phyloP scores from a whole-genome alignment of 1,284 basidiomycete genomes.

The Wolfiporia cocos region DNA sequence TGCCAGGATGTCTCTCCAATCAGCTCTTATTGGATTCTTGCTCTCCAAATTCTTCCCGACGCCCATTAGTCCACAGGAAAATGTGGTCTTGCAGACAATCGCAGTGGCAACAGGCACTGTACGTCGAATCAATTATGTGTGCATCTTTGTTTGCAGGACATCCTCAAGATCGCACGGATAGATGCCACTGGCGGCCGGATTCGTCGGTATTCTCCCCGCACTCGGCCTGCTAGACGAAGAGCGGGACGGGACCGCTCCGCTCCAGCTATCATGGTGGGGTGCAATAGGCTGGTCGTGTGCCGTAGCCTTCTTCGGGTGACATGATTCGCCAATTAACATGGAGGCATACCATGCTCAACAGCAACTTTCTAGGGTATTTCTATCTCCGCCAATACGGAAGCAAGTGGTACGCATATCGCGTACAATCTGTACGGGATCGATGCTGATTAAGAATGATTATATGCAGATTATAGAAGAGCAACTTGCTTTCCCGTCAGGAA shows the following conservation, averaged over 20 bases:
- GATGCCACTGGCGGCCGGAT: constrained; percentile 91
- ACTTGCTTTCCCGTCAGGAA: constrained; percentile 90
- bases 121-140: no score
- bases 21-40: constrained; percentile 86
- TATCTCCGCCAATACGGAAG: constrained; percentile 88
- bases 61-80: constrained; percentile 83
- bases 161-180: no score
- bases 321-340: neutral
- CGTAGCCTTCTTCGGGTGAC: constrained; percentile 87
- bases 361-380: constrained; percentile 64
- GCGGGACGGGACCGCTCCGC: constrained; percentile 73
- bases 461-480: constrained; percentile 96
- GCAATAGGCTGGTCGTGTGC: constrained; percentile 82
- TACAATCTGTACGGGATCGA: neutral
- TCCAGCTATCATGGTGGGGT: constrained; percentile 66
- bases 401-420: constrained; percentile 68
- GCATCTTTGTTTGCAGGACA: no score
- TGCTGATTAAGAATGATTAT: neutral
- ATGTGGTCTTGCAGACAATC: constrained; percentile 92
- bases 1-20: constrained; percentile 91
- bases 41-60: constrained; percentile 70
- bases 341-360: neutral
- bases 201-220: constrained; percentile 93
- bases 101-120: constrained; percentile 87
- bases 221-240: constrained; percentile 71